Conservation (phyloP, 495 filamentous ascomycete species). For the Penicillium antarcticum region DNA sequence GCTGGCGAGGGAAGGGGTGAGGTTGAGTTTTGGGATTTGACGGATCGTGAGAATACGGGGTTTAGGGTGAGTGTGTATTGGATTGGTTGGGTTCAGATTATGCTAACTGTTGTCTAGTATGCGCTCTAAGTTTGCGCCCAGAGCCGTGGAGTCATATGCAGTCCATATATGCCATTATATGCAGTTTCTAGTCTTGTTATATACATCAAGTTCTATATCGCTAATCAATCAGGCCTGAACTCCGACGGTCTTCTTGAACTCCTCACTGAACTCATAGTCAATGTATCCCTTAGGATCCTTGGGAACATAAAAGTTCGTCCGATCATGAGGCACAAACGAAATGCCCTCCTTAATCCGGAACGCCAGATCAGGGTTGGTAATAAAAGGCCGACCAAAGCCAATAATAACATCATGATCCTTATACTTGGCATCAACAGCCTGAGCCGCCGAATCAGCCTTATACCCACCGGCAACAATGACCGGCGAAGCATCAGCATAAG, state of each 20-base stretch:
- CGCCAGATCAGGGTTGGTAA: slow-evolving; percentile 68
- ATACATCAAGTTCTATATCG: slow-evolving; percentile 13
- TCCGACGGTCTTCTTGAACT: slow-evolving; percentile 31
- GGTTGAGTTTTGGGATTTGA: slow-evolving; percentile 36
- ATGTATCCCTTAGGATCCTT: slow-evolving; percentile 55
- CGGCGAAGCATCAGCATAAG: slow-evolving; percentile 45
- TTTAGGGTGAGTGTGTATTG: slow-evolving; percentile 34
- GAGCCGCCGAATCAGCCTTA: slow-evolving; percentile 39
- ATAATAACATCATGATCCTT: slow-evolving; percentile 49
- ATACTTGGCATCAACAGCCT: slow-evolving; percentile 53
- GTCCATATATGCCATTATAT: too few relatives aligned
- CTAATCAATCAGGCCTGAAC: slow-evolving; percentile 20
- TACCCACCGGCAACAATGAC: slow-evolving; percentile 63
- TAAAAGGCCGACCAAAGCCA: slow-evolving; percentile 63
- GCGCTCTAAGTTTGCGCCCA: too few relatives aligned
- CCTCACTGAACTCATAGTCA: slow-evolving; percentile 50
- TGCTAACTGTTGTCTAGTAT: slow-evolving; percentile 13
- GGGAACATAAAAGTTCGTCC: slow-evolving; percentile 55
- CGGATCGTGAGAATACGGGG: slow-evolving; percentile 32
- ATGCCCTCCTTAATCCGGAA: slow-evolving; percentile 59
- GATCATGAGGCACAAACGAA: slow-evolving; percentile 52
- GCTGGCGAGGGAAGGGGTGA: slow-evolving; percentile 15
- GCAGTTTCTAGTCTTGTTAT: not conserved
- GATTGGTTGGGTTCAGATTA: slow-evolving; percentile 3
- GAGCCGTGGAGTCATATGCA: too few relatives aligned